Base-by-base conservation (phyloP, 164 flowering plant genomes). In the Magnolia officinalis region DNA sequence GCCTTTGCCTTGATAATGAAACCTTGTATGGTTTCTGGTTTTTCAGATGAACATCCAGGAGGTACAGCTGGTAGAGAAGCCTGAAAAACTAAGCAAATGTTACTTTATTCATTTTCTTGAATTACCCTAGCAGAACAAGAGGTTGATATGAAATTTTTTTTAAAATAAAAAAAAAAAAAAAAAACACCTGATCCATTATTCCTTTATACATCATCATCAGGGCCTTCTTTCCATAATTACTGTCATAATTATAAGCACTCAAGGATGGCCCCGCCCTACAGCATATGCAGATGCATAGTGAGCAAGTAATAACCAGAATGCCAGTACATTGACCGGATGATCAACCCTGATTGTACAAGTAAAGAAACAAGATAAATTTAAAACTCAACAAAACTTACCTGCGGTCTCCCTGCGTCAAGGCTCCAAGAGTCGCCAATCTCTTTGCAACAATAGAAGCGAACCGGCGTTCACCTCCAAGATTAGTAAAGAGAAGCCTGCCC, bases 371-470 rank as follows among this genome's bases (percentile, higher is more conserved):
- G 45, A 3, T 37, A 37, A 37, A 21, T 65, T 20, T 20, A 20
- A 65, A 52, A 51, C 52, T 66, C 4, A 14, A 75, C 18, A 31
- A 59, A 65, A 73, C 63, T 64, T 68, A 88, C 99, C 99, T 87
- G 59, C 99, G 93, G 72, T 96, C 99, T 77, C 99, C 99, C 74
- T 96, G 99, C 65, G 99, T 96, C 69, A 96, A 79, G 69, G 99
- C 99, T 75, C 99, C 99, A 78, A 96, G 97, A 75, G 97, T 86
- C 76, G 90, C 99, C 74, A 96, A 86, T 82, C 99, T 89, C 87
- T 96, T 96, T 31, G 99, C 99, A 83, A 96, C 99, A 81, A 94
- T 91, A n/a, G 99, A 96, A 52, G 99, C 99, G 87, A 96, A 96
- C 19, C 99, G 93, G 4, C 98, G 93, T 82, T 96, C 99, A 80